These are phyloP conservation scores for Lupinus albus DNA, from an alignment of 306 rosid genomes.

Conservation along the genomic window DNA sequence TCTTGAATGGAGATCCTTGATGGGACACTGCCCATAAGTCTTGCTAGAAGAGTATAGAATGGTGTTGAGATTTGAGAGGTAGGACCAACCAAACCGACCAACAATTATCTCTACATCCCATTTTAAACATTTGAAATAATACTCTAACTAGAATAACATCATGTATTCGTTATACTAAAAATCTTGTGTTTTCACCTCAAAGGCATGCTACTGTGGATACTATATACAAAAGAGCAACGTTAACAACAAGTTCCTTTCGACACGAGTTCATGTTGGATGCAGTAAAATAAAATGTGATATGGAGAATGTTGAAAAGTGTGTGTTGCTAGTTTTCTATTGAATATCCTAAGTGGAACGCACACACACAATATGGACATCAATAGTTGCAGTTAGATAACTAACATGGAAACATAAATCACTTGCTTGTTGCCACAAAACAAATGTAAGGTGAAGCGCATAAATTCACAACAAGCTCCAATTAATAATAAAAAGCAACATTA, in stretches of 20 bases:
- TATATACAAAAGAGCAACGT: no score
- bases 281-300: no score
- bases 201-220: background rate
- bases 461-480: constrained; percentile 17
- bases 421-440: background rate
- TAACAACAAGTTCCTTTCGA: no score
- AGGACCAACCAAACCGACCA: background rate
- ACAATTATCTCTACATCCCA: background rate
- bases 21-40: background rate
- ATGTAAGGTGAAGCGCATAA: constrained; percentile 6
- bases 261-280: no score
- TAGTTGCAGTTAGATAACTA: background rate
- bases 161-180: background rate
- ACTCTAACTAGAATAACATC: background rate
- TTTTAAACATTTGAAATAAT: constrained; percentile 11
- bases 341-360: background rate
- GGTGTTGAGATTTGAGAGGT: constrained; percentile 11
- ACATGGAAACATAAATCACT: background rate
- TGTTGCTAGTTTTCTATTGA: no score
- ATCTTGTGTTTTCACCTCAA: background rate
- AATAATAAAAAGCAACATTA: constrained; percentile 6
- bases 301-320: no score
- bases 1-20: constrained; percentile 1
- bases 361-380: background rate
- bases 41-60: background rate